These are phyloP conservation scores for Pseudogymnoascus sp. DNA, from an alignment of 2,329 filamentous ascomycete genomes.

Conservation along the genomic window DNA sequence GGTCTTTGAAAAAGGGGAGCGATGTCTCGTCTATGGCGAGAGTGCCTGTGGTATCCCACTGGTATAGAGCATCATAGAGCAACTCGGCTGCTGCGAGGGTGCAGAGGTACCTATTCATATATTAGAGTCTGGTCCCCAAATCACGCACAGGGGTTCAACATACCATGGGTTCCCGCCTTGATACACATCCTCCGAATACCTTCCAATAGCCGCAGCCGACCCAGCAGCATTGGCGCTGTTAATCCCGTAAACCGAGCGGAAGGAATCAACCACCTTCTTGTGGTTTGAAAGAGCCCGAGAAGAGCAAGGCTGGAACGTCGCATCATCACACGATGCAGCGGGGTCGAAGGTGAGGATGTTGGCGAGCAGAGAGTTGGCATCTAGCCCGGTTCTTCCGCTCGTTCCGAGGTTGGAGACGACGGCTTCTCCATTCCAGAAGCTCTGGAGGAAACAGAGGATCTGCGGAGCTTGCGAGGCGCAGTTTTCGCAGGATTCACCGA, in stretches of 20 bases:
- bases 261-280: constrained; percentile 67
- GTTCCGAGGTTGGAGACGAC: constrained; percentile 61
- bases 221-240: constrained; percentile 58
- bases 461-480: constrained; percentile 58
- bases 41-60: constrained; percentile 56
- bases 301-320: constrained; percentile 62
- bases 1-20: constrained; percentile 62
- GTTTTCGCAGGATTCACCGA: constrained; percentile 51
- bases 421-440: constrained; percentile 61
- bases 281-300: constrained; percentile 60
- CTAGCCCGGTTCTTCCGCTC: constrained; percentile 56
- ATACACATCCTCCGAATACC: constrained; percentile 67
- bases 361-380: constrained; percentile 61
- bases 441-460: constrained; percentile 65
- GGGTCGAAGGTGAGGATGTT: constrained; percentile 66
- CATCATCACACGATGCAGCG: constrained; percentile 55
- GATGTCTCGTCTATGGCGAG: constrained; percentile 59
- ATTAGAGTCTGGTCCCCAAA: background rate
- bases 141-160: background rate
- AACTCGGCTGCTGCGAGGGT: constrained; percentile 73
- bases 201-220: constrained; percentile 52
- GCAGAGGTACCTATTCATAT: constrained; percentile 46
- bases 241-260: constrained; percentile 61
- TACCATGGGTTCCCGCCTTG: constrained; percentile 72
- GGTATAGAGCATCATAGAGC: constrained; percentile 66